Base-by-base conservation (phyloP, 2,329 filamentous ascomycete genomes). In the Seiridium cupressi region DNA sequence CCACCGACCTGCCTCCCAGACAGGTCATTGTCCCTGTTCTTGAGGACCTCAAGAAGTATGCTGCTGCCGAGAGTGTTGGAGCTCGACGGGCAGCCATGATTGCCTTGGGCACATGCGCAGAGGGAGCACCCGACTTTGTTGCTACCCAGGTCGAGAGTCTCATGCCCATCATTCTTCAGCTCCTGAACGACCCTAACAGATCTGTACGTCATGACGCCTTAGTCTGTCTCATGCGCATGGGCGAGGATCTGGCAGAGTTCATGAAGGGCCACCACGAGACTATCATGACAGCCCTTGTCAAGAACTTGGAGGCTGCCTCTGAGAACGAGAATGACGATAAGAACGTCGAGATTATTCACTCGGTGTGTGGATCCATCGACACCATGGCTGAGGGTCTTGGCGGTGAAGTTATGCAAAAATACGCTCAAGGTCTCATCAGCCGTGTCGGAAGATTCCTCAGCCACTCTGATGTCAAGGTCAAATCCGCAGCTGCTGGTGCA, bases 111-210 rank as follows among this genome's bases (percentile, higher is more conserved):
- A 96, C 94, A 81, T 94, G 92, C 68, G 94, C 97, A 57, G 95
- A 98, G 81, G 95, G 95, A 68, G 94, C 95, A 36, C 95, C 95
- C 13, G 95, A 99, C 75, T 99, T 98, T 77, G 93, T 98, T 71
- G 92, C 92, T 64, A 97, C 93, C 26, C 95, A 99, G 77, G 86
- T 98, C 63, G 84, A 89, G 70, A 85, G 89, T 65, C 90, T 98
- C 66, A 86, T 98, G 74, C 95, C 95, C 54, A 83, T 91, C 67
- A 88, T 98, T 61, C 83, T 97, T 60, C 88, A 87, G 70, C 84
- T 98, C 7, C 86, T 99, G 44, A 84, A 92, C 72, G 95, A 99
- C 72, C 81, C 85, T n/a, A 91, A 96, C 66, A 83, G 87, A 66
- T 88, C 88, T 68, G 95, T 99, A 61, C 88, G 95, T 62, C 90